Conservation (phyloP, 1,284 basidiomycete genomes). For the Peniophora sp. region DNA sequence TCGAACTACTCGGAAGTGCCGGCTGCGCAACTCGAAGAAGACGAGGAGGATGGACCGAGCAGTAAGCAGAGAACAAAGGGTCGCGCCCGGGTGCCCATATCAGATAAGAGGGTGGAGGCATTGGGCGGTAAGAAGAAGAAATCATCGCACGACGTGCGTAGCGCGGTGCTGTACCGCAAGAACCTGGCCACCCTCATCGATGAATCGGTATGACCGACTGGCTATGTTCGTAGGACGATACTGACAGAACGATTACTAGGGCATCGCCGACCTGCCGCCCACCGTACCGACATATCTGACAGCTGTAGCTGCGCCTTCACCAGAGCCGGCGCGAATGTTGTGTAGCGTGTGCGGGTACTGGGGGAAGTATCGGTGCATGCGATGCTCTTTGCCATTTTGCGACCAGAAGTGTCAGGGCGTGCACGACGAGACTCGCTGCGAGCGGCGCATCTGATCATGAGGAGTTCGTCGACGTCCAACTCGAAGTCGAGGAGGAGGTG, state of each 20-base stretch:
- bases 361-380: slow-evolving; percentile 54
- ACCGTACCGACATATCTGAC: slow-evolving; percentile 51
- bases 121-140: slow-evolving; percentile 60
- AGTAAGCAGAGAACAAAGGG: slow-evolving; percentile 40
- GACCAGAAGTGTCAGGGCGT: slow-evolving; percentile 45
- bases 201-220: slow-evolving; percentile 45
- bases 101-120: slow-evolving; percentile 50
- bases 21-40: slow-evolving; percentile 27
- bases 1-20: slow-evolving; percentile 71
- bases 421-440: slow-evolving; percentile 57
- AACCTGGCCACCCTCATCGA: slow-evolving; percentile 62
- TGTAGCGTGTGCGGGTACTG: slow-evolving; percentile 68
- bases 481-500: no score
- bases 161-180: slow-evolving; percentile 74
- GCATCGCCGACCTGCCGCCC: slow-evolving; percentile 45
- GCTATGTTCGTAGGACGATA: not conserved
- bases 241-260: slow-evolving; percentile 28
- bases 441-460: slow-evolving; percentile 42
- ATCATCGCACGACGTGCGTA: slow-evolving; percentile 71
- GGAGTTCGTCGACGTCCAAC: no score
- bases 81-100: slow-evolving; percentile 63
- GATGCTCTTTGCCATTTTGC: slow-evolving; percentile 54
- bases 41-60: slow-evolving; percentile 27
- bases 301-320: slow-evolving; percentile 38
- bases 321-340: slow-evolving; percentile 42